These are phyloP conservation scores for Fusarium buharicum DNA, from an alignment of 2,329 filamentous ascomycete genomes.

Conservation along the genomic window DNA sequence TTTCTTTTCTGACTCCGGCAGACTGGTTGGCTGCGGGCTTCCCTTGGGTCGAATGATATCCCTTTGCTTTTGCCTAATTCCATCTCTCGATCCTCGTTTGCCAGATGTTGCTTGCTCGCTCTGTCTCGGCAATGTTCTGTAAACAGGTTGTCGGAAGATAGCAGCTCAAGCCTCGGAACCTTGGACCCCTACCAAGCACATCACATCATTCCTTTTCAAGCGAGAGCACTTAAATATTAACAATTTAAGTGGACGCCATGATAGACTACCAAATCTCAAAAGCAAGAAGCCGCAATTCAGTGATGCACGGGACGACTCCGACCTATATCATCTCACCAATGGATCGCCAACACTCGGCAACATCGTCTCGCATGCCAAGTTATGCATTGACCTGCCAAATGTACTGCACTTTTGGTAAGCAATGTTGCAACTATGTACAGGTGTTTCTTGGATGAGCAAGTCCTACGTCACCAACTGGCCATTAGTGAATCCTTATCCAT, in stretches of 20 bases:
- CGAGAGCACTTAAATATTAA: slow-evolving; percentile 6
- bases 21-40: slow-evolving; percentile 14
- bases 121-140: slow-evolving; percentile 21
- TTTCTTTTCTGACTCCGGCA: slow-evolving; percentile 21
- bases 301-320: background rate
- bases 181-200: slow-evolving; percentile 14
- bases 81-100: slow-evolving; percentile 16
- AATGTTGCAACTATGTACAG: slow-evolving; percentile 4
- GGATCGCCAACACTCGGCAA: background rate
- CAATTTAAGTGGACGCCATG: slow-evolving; percentile 19
- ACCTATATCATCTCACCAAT: background rate
- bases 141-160: slow-evolving; percentile 2
- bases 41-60: slow-evolving; percentile 23
- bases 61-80: slow-evolving; percentile 10
- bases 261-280: background rate
- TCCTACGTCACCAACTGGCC: slow-evolving; percentile 44
- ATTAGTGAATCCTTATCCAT: slow-evolving; percentile 25
- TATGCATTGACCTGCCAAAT: slow-evolving; percentile 27
- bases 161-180: slow-evolving; percentile 7
- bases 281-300: slow-evolving; percentile 19
- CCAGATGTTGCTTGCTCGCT: slow-evolving; percentile 6
- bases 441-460: slow-evolving; percentile 20
- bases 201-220: slow-evolving; percentile 30
- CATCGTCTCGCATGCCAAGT: slow-evolving; percentile 2
- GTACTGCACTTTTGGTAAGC: slow-evolving; percentile 1